Base-by-base conservation (phyloP, 768 basidiomycete species). In the Mycena pura region DNA sequence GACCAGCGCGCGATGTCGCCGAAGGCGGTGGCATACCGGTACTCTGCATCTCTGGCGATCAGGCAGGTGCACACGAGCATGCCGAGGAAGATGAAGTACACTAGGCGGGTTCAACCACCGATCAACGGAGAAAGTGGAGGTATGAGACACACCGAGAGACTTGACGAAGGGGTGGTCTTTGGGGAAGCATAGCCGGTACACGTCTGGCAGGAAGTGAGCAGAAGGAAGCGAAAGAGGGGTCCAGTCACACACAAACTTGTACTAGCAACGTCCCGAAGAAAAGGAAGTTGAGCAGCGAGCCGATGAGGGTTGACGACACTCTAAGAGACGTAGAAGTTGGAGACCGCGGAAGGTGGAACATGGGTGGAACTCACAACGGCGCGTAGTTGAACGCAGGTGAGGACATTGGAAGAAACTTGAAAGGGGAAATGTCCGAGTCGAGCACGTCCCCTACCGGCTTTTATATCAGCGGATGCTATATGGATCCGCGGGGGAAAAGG, bases 281-380 rank as follows among this genome's bases (percentile, higher is more conserved):
- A 43, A 63, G 53, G 21, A 57, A 57, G 32, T 36, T 57, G 22
- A 63, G 61, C 10, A 63, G 49, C 32, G 61, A 63, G 24, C 61
- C 61, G 17, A 63, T 47, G 43, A 63, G 61, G 17, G 44, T 54
- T 13, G 61, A 19, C 7, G 48, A 39, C 7, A 57, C 41, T 51
- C 61, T 63, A 27, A 11, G 17, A 15, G 28, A 31, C 13, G 15
- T 32, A 25, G 29, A 28, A 13, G 13, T n/a, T n/a, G n/a, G 5
- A 44, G 22, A 4, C 6, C 21, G 27, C n/a, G n/a, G n/a, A n/a
- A n/a, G n/a, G n/a, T n/a, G n/a, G 6, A 14, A 7, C 2, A 32
- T 19, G 6, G 10, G 22, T 1, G 31, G 15, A 32, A 4, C 32
- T 31, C 24, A 55, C 53, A 55, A 5, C 21, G 31, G 24, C 17